These are phyloP conservation scores for Pichia sp. DNA, from an alignment of 1,139 yeast species.

Conservation along the genomic window DNA sequence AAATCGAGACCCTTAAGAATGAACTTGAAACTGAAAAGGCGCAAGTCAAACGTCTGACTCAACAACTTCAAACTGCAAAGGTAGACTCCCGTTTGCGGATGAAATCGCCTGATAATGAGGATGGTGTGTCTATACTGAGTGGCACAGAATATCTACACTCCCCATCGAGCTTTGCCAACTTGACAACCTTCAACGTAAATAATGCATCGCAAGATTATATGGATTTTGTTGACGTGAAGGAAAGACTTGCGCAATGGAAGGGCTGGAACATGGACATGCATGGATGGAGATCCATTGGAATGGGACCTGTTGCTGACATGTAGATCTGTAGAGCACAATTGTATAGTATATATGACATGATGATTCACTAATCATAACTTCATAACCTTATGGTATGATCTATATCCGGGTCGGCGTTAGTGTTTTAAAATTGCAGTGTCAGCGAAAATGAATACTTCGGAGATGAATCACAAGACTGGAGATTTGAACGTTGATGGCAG, in stretches of 20 bases:
- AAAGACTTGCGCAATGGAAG: slow-evolving; percentile 48
- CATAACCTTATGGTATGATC: no score
- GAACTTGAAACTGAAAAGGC: slow-evolving; percentile 17
- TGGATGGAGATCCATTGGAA: slow-evolving; percentile 61
- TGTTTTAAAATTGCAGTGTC: no score
- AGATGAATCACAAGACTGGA: no score
- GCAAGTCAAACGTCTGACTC: slow-evolving; percentile 8
- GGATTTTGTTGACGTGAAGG: slow-evolving; percentile 27
- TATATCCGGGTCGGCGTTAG: no score
- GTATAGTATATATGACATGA: no score
- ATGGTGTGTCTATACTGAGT: slow-evolving; percentile 14
- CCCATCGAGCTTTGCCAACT: slow-evolving; percentile 20
- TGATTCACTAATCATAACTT: no score
- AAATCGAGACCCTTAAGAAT: slow-evolving; percentile 18
- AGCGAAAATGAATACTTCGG: no score
- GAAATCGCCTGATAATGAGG: slow-evolving; percentile 15
- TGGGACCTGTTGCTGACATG: slow-evolving; percentile 50
- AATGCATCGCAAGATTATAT: slow-evolving; percentile 23
- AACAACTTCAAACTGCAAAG: slow-evolving; percentile 9
- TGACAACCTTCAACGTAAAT: slow-evolving; percentile 18
- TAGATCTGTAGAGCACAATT: no score
- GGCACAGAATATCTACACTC: slow-evolving; percentile 12
- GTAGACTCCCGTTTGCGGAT: slow-evolving; percentile 2
- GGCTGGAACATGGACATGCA: slow-evolving; percentile 88
- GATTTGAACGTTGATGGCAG: no score